Evolutionary conservation across 176 grass and related monocot genomes (phyloP).

Genomic region (Sorghum bicolor): DNA sequence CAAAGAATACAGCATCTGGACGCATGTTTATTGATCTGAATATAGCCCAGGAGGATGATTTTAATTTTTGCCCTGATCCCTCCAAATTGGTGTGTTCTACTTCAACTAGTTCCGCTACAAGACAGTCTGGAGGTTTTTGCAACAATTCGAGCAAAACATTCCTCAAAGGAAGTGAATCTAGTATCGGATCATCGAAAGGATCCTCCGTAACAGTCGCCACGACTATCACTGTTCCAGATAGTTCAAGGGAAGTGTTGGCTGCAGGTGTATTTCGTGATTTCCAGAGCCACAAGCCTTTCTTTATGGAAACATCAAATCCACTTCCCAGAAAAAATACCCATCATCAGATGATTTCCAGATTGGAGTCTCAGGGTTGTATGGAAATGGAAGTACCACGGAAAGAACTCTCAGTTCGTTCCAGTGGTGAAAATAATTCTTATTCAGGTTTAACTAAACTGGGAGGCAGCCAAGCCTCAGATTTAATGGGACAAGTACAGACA

Average conservation of each 20-base stretch:
- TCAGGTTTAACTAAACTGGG: conserved; percentile 23
- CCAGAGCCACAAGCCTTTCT: conserved; percentile 13
- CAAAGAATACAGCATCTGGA: conserved; percentile 30
- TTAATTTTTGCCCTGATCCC: conserved; percentile 11
- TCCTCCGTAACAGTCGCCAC: conserved; percentile 43
- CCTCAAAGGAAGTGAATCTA: conserved; percentile 43
- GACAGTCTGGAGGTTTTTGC: conserved; percentile 28
- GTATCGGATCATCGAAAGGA: conserved; percentile 48
- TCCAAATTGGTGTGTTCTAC: conserved; percentile 18
- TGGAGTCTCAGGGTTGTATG: neutral
- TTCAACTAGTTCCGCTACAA: conserved; percentile 30
- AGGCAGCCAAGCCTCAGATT: neutral
- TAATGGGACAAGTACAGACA: neutral
- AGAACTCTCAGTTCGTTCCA: neutral
- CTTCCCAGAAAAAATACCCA: neutral
- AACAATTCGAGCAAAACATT: conserved; percentile 37
- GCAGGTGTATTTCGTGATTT: conserved; percentile 14
- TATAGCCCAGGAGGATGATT: conserved; percentile 67
- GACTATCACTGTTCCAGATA: conserved; percentile 24
- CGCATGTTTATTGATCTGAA: conserved; percentile 71
- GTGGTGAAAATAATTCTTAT: conserved; percentile 7
- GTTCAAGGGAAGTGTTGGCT: conserved; percentile 17
- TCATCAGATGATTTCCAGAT: conserved; percentile 27
- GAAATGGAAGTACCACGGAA: neutral
- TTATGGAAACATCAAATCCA: conserved; percentile 13